Evolutionary conservation across 2,329 filamentous ascomycete species (phyloP), one percentile per base, ranked within the genome.

Genomic region (Epichloe brachyelytri): DNA sequence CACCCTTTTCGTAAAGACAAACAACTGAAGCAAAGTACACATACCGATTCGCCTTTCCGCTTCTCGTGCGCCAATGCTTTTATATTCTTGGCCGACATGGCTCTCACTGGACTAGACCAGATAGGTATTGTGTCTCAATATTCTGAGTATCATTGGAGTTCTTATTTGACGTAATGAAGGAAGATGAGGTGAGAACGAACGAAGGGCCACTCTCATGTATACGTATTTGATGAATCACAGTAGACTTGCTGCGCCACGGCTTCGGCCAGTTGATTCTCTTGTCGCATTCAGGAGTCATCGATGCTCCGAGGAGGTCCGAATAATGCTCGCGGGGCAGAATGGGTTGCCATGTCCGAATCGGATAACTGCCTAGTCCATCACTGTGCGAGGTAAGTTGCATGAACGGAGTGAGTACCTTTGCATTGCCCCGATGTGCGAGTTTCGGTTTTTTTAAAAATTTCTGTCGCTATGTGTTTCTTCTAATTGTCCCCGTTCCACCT

Each of bases 31-130:
- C 20, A 33, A 17, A 33, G n/a, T 4, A 19, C 33, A 53, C 78
- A 54, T 78, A 91, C 88, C 54, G 86, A 81, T 71, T 96, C 90
- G 59, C 89, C 89, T 71, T 87, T 88, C 59, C 88, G 84, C 67
- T 86, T 80, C 69, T 95, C 90, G 62, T 88, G 82, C 40, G 80
- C 77, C 53, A 83, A 78, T 62, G 82, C 77, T 66, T 83, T 86
- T 53, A 68, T 65, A 59, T 70, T 60, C 69, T 75, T 79, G 51
- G 62, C 69, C 43, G 78, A 69, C 79, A 82, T 83, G 54, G 50
- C 69, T 58, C 60, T 55, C 46, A n/a, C n/a, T 36, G 44, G 43
- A 30, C 51, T 47, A 58, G 58, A 58, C 54, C 52, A 56, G 49
- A 34, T 48, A 38, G 54, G 34, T 43, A 39, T 51, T 54, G 57